Percentiles rank a stretch among this genome's conserved stretches.
These are phyloP conservation scores for Cercospora sp. DNA, from an alignment of 2,329 filamentous ascomycete species.

Conservation along the genomic window DNA sequence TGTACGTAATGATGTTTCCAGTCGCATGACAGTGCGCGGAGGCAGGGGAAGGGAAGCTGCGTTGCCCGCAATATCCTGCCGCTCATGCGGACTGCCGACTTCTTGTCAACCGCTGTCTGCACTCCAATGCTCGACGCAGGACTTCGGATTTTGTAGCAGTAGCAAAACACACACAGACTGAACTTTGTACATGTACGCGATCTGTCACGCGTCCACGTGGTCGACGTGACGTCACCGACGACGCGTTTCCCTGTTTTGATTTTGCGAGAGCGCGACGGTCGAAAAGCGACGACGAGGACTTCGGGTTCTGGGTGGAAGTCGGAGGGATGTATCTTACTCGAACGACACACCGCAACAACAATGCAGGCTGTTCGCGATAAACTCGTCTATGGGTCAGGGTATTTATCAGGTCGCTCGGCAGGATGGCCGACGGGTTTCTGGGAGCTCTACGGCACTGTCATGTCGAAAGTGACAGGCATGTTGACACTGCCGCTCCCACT, in stretches of 20 bases:
- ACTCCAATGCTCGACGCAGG: background rate
- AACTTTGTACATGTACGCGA: too few relatives aligned
- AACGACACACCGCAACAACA: background rate
- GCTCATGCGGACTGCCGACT: background rate
- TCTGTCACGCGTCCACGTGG: background rate
- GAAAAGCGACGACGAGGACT: background rate
- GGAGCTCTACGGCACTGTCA: constrained; percentile 26
- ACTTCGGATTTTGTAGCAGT: background rate
- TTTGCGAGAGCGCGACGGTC: background rate
- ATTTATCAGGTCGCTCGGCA: constrained; percentile 35
- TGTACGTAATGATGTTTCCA: background rate
- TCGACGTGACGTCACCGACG: background rate
- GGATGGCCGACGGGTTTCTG: constrained; percentile 31
- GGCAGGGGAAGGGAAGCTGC: background rate
- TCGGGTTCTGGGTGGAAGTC: background rate
- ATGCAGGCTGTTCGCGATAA: constrained; percentile 33
- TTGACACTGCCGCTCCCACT: constrained; percentile 44
- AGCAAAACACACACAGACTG: too few relatives aligned
- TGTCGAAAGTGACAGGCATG: constrained; percentile 35
- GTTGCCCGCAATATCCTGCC: background rate
- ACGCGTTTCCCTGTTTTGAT: background rate
- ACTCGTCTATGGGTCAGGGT: constrained; percentile 34
- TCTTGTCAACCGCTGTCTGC: background rate
- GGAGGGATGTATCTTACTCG: background rate
- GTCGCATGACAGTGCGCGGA: background rate